Base-by-base conservation (phyloP, 2,329 filamentous ascomycete species). In the Diplodia sapinea region DNA sequence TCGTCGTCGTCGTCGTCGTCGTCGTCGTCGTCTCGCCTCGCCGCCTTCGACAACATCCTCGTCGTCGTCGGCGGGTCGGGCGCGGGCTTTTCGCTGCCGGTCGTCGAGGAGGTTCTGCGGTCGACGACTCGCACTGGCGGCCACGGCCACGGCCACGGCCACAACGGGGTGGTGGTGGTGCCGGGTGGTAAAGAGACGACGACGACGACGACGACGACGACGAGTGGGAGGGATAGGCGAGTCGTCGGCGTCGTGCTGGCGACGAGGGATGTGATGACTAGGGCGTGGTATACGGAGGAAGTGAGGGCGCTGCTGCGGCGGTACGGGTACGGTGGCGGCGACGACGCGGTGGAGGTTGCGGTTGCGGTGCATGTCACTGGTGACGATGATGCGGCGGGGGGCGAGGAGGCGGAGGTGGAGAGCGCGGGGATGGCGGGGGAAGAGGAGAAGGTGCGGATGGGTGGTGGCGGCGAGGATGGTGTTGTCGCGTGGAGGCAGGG, bases 41-140 rank as follows among this genome's bases (percentile, higher is more conserved):
- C 74, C 0, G 74, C 74, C 0, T 82, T 81, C 62, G 81, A 86
- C 57, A 75, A 75, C 8, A 73, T 77, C 0, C 72, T 89, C 0
- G 74, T 88, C 17, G 74, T 88, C 4, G 83, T 83, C 0, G 86
- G 87, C 11, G 87, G 87, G 0, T 84, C 86, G 0, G 87, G 87
- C 1, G 84, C 82, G 2, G 85, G 85, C 0, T 85, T 84, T 74
- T 80, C 81, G 1, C 72, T 88, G 0, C 79, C 81, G 0, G 75
- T 87, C 5, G 75, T 86, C 9, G 82, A 84, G 71, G 77, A 81
- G 8, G 74, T 74, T 17, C 68, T 79, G 2, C 69, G 71, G 23
- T 23, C 23, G 23, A 23, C 23, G 2, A 2, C 23, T 23, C 1
- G 23, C 23, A 23, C 23, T 23, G n/a, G n/a, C n/a, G 23, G 23